A percentile compares a stretch with the other conserved stretches of the same genome.
Evolutionary conservation across 2,329 filamentous ascomycete species (phyloP).

Genomic region (Fusarium decemcellulare): DNA sequence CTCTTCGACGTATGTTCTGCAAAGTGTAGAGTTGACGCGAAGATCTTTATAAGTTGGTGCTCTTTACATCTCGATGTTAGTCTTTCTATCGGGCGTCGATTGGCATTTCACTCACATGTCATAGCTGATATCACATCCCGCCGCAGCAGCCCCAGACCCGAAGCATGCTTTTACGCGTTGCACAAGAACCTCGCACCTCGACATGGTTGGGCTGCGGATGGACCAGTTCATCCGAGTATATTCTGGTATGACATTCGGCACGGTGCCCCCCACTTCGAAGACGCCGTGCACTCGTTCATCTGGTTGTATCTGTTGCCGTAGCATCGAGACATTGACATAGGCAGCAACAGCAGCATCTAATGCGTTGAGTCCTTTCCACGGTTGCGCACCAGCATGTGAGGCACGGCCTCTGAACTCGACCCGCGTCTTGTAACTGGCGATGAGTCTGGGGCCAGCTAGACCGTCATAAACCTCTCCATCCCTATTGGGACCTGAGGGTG

Average conservation of each 20-base stretch:
- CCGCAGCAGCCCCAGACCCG: background rate
- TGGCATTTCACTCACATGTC: background rate
- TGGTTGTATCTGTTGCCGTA: constrained; percentile 40
- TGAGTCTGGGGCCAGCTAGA: constrained; percentile 22
- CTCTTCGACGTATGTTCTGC: constrained; percentile 58
- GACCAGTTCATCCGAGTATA: background rate
- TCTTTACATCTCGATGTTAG: background rate
- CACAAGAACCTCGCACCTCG: background rate
- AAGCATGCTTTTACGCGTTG: background rate
- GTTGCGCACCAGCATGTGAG: constrained; percentile 36
- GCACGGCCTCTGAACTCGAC: constrained; percentile 22
- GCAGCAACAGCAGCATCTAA: constrained; percentile 37
- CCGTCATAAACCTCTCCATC: background rate
- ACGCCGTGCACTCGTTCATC: constrained; percentile 42
- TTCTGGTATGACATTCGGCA: background rate
- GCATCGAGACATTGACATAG: constrained; percentile 34
- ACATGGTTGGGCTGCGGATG: background rate
- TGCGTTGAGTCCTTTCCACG: constrained; percentile 39
- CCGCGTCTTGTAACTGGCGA: constrained; percentile 25
- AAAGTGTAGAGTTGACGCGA: constrained; percentile 60
- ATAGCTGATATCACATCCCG: background rate
- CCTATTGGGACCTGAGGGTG: background rate
- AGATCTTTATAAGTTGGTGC: constrained; percentile 58
- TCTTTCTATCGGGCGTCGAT: background rate
- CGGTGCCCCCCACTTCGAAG: constrained; percentile 20